These are phyloP conservation scores for Metrosideros polymorpha DNA, from an alignment of 441 rosid species.

Conservation along the genomic window DNA sequence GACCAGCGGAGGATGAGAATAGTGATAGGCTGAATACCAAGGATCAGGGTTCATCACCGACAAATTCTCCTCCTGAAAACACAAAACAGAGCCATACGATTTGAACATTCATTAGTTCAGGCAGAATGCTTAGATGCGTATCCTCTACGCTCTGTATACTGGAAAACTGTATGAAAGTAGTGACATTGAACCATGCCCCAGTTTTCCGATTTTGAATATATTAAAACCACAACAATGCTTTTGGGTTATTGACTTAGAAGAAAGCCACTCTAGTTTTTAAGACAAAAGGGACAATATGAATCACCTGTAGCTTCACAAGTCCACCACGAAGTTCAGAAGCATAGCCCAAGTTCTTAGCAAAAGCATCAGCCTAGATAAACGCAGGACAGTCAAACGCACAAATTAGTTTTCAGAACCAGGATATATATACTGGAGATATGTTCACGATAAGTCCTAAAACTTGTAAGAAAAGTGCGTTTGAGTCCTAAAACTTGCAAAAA, in stretches of 20 bases:
- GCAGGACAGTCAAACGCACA: not conserved
- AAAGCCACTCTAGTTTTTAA: not conserved
- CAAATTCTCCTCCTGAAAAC: slow-evolving; percentile 87
- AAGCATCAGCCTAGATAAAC: slow-evolving; percentile 81
- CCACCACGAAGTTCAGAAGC: slow-evolving; percentile 69
- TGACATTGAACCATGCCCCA: not conserved
- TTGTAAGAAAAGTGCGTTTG: too few relatives aligned
- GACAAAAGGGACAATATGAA: not conserved
- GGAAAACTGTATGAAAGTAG: not conserved
- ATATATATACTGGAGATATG: not conserved
- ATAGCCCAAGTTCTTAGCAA: slow-evolving; percentile 89
- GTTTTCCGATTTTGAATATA: not conserved
- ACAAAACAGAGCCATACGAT: not conserved
- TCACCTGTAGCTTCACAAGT: slow-evolving; percentile 96
- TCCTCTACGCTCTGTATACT: not conserved
- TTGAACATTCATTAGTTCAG: not conserved
- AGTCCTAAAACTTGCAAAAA: too few relatives aligned
- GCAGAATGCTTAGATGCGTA: not conserved
- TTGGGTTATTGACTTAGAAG: not conserved
- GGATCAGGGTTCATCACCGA: slow-evolving; percentile 96
- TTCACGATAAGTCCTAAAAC: too few relatives aligned
- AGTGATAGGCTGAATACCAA: slow-evolving; percentile 94
- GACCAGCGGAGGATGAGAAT: slow-evolving; percentile 93
- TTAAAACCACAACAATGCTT: not conserved
- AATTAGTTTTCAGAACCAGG: not conserved